Base-by-base conservation (phyloP, 768 basidiomycete genomes). In the Leucogyrophana mollusca region DNA sequence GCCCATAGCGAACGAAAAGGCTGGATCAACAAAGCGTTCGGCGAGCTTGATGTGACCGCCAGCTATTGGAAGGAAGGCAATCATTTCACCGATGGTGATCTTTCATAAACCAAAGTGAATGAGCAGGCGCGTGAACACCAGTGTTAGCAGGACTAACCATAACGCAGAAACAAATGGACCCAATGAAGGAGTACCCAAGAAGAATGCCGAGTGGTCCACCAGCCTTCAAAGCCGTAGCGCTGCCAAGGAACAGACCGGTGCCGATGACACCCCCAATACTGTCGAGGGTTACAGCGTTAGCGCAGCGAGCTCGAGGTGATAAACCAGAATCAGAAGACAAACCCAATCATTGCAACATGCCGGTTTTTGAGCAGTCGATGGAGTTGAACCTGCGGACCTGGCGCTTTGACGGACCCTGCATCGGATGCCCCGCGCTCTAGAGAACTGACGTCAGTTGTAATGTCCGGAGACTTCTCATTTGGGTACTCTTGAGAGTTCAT, bases 151-250 rank as follows among this genome's bases (percentile, higher is more conserved):
- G 8, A 6, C 54, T 22, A n/a, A 60, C 60, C 60, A 62, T 62
- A 24, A 60, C 55, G 16, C 54, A 42, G 36, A 60, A 63, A 47
- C 62, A 62, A 11, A 44, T 38, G 11, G 61, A 48, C 3, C 60
- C 60, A 4, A 62, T 46, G 4, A 55, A 38, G 4, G 52, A 18
- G 50, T 72, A 72, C 4, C 64, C 69, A 6, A 72, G 59, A 1
- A 70, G 52, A 32, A 71, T 54, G 22, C 71, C 71, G 14, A 71
- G 45, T 2, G 71, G 71, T 23, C 71, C 70, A 42, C 69, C 71
- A 16, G 56, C 52, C n/a, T 40, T 17, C 18, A 70, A 53, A n/a
- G 59, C 56, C 1, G 36, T 47, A 11, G 56, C 64, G 5, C 55
- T 54, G 4, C 49, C 50, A 18, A 46, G 46, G 45, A 54, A 51